Percentiles rank a stretch among this genome's conserved stretches.
phyloP scores from a whole-genome alignment of 1,284 basidiomycete species.

The Trichosporon sp. region DNA sequence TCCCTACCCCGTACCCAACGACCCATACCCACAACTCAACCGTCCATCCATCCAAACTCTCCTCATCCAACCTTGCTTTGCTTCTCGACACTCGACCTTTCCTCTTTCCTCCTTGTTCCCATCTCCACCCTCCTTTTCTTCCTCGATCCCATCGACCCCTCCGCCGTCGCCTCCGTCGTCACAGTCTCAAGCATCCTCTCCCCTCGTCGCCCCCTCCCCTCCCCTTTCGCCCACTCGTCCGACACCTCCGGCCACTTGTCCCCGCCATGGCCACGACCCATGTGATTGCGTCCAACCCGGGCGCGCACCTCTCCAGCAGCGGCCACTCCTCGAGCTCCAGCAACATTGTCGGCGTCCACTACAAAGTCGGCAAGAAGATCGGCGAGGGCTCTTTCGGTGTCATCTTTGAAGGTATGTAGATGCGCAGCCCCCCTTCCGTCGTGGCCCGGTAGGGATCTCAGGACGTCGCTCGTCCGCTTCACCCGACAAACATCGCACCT shows the following conservation, averaged over 20 bases:
- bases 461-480: neutral
- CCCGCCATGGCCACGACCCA: conserved; percentile 48
- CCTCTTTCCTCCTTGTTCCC: conserved; percentile 19
- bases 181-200: neutral
- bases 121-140: neutral
- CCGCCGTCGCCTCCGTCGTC: neutral
- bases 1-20: conserved; percentile 15
- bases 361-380: conserved; percentile 61
- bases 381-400: conserved; percentile 84
- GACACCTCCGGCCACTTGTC: conserved; percentile 6
- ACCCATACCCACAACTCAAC: conserved; percentile 14
- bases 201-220: neutral
- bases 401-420: conserved; percentile 79
- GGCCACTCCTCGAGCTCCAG: conserved; percentile 46
- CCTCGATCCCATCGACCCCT: neutral
- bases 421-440: neutral
- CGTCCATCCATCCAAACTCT: conserved; percentile 28
- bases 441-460: neutral
- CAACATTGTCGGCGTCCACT: conserved; percentile 56
- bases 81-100: conserved; percentile 19
- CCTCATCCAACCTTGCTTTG: conserved; percentile 26
- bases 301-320: conserved; percentile 39
- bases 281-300: conserved; percentile 47
- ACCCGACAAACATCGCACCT: neutral
- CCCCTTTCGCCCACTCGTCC: neutral